Base-by-base conservation (phyloP, 257 asterid genomes). In the Anisodus tanguticus region DNA sequence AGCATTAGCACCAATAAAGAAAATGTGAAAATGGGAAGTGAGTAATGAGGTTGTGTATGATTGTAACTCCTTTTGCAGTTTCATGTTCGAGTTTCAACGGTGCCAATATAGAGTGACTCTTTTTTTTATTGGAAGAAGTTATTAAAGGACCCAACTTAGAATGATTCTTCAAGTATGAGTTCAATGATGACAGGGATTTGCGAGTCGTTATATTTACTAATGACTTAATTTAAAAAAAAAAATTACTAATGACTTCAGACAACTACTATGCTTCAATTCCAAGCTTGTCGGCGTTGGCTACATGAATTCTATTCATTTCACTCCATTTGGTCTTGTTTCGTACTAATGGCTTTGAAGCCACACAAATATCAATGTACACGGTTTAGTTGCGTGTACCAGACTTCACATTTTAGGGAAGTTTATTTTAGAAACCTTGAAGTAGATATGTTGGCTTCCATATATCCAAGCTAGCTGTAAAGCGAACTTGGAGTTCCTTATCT, bases 121-220 rank as follows among this genome's bases (percentile, higher is more conserved):
- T 43, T 66, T 64, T 31, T 6, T 31, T 9, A 31, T 39, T 2
- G 7, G 19, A 10, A 12, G 12, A 11, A 31, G 72, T 66, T 66
- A 31, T 66, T 3, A 3, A 12, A 31, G 47, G 47, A 31, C 35
- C 39, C 9, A n/a, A 43, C 43, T 71, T 72, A 9, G 80, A 71
- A 72, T 45, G 80, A 72, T 45, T 45, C 10, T 71, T 57, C 4
- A 49, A 49, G 13, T 51, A 76, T 76, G 47, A 76, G 81, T 8
- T 76, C 63, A 22, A 74, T 49, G 62, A 49, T 74, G 81, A 3
- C 63, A 47, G 6, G 63, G 81, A 76, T 22, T 12, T 76, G 45
- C 9, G 63, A 76, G 63, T 76, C 26, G 3, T 22, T 12, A 22
- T 8, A 51, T 13, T 22, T 76, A 76, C 63, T 76, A 51, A 51